A percentile compares a stretch with the other conserved stretches of the same genome.
Conservation (phyloP, 2,329 filamentous ascomycete species). For the Orbilia ellipsospora region DNA sequence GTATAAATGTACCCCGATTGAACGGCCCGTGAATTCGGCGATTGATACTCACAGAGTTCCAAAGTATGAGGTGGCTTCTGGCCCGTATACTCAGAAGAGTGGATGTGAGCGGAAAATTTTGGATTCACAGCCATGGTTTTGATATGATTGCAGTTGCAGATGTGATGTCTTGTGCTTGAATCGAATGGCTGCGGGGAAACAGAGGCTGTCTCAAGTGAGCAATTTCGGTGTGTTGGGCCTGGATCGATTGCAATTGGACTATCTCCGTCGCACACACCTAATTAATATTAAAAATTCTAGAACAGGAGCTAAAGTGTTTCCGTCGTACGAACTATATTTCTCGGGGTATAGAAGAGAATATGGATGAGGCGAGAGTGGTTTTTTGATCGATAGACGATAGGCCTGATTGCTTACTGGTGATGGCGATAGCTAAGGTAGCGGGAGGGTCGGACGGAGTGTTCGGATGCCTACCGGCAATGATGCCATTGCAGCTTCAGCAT, state of each 20-base stretch:
- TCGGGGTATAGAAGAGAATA: not conserved
- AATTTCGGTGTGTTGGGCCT: conserved; percentile 44
- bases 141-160: too few relatives aligned
- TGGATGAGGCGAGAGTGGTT: not conserved
- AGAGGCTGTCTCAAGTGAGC: conserved; percentile 29
- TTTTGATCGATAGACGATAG: not conserved
- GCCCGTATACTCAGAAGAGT: conserved; percentile 59
- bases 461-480: conserved; percentile 35
- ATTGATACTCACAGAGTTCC: conserved; percentile 65
- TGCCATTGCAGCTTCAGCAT: conserved; percentile 29
- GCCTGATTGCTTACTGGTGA: not conserved
- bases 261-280: conserved; percentile 26
- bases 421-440: not conserved
- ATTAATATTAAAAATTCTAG: conserved; percentile 2
- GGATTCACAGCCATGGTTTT: conserved; percentile 58
- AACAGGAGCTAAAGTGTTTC: not conserved
- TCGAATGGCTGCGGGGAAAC: conserved; percentile 12
- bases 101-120: conserved; percentile 61
- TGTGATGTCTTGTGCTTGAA: conserved; percentile 13
- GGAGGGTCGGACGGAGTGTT: conserved; percentile 27
- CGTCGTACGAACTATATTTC: conserved; percentile 4
- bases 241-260: conserved; percentile 19
- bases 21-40: not conserved
- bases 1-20: not conserved
- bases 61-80: conserved; percentile 64